Conservation (phyloP, 2,329 filamentous ascomycete genomes). For the Exophiala xenobiotica region DNA sequence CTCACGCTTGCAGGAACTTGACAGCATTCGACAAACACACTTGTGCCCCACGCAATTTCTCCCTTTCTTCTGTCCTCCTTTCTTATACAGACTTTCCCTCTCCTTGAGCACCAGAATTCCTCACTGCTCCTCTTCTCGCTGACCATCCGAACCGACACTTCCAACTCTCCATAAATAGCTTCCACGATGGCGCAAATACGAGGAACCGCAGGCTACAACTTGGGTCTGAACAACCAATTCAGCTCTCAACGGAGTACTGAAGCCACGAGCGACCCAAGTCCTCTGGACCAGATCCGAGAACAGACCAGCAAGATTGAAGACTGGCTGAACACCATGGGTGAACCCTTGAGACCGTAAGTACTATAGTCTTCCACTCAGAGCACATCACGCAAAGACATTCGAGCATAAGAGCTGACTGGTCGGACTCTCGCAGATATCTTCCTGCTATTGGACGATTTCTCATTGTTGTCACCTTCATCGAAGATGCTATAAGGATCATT, state of each 20-base stretch:
- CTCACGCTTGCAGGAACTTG: constrained; percentile 11
- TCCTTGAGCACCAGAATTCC: not conserved
- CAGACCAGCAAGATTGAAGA: constrained; percentile 99
- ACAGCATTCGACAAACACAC: constrained; percentile 11
- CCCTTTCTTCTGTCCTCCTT: constrained; percentile 5
- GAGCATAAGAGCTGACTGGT: constrained; percentile 32
- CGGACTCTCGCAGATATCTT: constrained; percentile 66
- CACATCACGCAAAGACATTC: no score
- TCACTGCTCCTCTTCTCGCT: not conserved
- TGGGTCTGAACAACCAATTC: constrained; percentile 72
- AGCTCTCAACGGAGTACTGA: constrained; percentile 60
- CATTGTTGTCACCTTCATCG: constrained; percentile 97
- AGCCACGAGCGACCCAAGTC: constrained; percentile 67
- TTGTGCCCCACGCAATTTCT: constrained; percentile 10
- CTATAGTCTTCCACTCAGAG: no score
- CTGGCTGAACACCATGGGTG: constrained; percentile 77
- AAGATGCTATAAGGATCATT: constrained; percentile 92
- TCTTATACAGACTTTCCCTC: not conserved
- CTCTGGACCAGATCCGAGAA: constrained; percentile 83
- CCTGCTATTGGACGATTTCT: constrained; percentile 94
- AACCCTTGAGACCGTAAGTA: constrained; percentile 94
- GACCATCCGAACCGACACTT: not conserved
- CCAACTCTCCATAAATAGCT: not conserved
- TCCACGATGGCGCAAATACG: constrained; percentile 53
- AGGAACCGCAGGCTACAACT: constrained; percentile 77